Percentiles rank a stretch among this genome's conserved stretches.
Conservation (phyloP, 1,284 basidiomycete genomes). For the Fomitiporia mediterranea region DNA sequence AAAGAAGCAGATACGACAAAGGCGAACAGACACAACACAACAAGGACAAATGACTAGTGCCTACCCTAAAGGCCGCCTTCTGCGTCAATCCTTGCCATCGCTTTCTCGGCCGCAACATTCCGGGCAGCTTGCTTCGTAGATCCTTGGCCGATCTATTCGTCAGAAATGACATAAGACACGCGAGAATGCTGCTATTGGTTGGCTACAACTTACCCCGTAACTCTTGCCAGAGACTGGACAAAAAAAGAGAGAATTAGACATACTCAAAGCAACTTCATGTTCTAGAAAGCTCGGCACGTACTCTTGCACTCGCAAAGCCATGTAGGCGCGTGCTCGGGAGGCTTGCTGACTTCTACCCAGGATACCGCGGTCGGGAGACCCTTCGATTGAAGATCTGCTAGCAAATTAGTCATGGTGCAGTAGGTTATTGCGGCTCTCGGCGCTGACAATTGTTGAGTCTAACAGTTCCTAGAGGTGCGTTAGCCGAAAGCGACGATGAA, state of each 20-base stretch:
- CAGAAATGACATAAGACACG: neutral
- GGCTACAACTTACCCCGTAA: constrained; percentile 9
- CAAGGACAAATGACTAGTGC: constrained; percentile 13
- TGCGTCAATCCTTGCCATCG: constrained; percentile 15
- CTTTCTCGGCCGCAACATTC: neutral
- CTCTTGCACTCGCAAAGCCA: constrained; percentile 19
- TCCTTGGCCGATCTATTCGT: constrained; percentile 12
- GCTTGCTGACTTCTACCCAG: constrained; percentile 15
- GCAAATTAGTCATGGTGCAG: neutral
- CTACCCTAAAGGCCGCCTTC: constrained; percentile 24
- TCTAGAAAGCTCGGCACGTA: neutral
- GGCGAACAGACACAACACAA: too few relatives aligned
- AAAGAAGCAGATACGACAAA: too few relatives aligned
- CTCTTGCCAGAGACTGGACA: constrained; percentile 11
- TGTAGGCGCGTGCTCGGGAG: constrained; percentile 12
- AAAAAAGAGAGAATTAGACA: neutral
- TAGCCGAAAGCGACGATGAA: too few relatives aligned
- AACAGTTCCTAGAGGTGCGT: constrained; percentile 12
- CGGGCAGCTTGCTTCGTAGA: constrained; percentile 14
- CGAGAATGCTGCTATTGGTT: neutral
- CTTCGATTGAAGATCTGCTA: constrained; percentile 15
- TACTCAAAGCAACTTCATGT: neutral
- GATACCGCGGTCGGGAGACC: constrained; percentile 4
- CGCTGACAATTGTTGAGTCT: constrained; percentile 19
- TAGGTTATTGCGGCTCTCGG: neutral